phyloP scores from a whole-genome alignment of 169 alveolate species.

The Perkinsus olseni region DNA sequence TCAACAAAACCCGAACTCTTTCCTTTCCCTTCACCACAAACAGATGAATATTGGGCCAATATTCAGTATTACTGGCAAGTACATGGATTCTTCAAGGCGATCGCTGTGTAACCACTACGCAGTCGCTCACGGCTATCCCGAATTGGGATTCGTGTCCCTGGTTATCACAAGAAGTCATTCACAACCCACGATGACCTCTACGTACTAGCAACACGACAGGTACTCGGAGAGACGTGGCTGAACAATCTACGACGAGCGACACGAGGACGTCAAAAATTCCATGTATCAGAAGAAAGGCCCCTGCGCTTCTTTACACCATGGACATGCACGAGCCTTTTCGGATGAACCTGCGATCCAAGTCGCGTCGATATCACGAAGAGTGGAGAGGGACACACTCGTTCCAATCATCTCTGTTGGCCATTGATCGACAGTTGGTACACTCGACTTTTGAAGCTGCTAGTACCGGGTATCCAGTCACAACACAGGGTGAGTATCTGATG shows the following conservation, averaged over 20 bases:
- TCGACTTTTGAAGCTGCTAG: constrained; percentile 42
- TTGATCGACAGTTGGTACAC: constrained; percentile 66
- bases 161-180: too few relatives aligned
- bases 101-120: too few relatives aligned
- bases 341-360: neutral
- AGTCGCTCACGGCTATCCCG: too few relatives aligned
- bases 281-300: neutral
- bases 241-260: neutral
- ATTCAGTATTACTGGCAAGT: too few relatives aligned
- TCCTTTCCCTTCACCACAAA: too few relatives aligned
- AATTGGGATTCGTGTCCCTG: too few relatives aligned
- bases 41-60: too few relatives aligned
- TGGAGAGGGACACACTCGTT: constrained; percentile 34
- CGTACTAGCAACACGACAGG: too few relatives aligned
- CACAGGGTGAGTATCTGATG: constrained; percentile 47
- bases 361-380: constrained; percentile 42
- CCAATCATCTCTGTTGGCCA: constrained; percentile 73
- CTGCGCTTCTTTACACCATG: neutral
- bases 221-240: neutral
- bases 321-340: neutral
- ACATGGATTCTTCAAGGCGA: too few relatives aligned
- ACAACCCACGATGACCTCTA: too few relatives aligned
- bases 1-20: too few relatives aligned
- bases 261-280: neutral
- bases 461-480: constrained; percentile 75